Evolutionary conservation across 495 filamentous ascomycete genomes (phyloP).

Genomic region (Aspergillus cavernicola): DNA sequence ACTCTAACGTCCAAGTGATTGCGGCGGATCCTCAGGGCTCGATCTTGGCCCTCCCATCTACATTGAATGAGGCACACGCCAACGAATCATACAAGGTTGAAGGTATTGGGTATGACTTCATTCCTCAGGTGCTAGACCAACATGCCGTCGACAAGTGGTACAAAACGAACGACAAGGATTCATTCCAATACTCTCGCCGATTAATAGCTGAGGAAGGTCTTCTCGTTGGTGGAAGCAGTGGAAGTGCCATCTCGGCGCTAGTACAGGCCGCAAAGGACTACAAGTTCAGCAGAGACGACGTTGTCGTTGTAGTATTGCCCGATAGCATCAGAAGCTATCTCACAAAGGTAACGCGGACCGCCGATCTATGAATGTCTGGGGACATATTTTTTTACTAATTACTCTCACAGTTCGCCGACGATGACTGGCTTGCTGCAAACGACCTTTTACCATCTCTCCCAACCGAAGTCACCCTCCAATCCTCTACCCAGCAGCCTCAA

Average conservation of each 20-base stretch:
- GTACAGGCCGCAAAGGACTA: conserved; percentile 74
- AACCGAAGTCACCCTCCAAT: conserved; percentile 44
- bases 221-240: conserved; percentile 90
- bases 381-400: conserved; percentile 5
- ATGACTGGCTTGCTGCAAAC: conserved; percentile 96
- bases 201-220: conserved; percentile 94
- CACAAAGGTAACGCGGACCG: conserved; percentile 59
- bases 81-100: conserved; percentile 96
- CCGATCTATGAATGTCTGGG: not conserved
- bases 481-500: conserved; percentile 28
- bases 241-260: conserved; percentile 85
- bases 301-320: conserved; percentile 85
- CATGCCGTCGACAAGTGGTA: conserved; percentile 88
- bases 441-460: conserved; percentile 68
- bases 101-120: conserved; percentile 98
- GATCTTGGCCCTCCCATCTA: conserved; percentile 75
- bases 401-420: conserved; percentile 73
- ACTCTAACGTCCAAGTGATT: conserved; percentile 74
- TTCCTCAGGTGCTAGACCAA: conserved; percentile 87
- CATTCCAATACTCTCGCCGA: conserved; percentile 82
- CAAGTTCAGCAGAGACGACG: conserved; percentile 67
- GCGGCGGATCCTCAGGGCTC: conserved; percentile 90
- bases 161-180: conserved; percentile 91
- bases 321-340: conserved; percentile 97
- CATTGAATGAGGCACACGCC: conserved; percentile 70